These are phyloP conservation scores for Aphanomyces stellatus DNA, from an alignment of 352 stramenopile species.

Conservation along the genomic window DNA sequence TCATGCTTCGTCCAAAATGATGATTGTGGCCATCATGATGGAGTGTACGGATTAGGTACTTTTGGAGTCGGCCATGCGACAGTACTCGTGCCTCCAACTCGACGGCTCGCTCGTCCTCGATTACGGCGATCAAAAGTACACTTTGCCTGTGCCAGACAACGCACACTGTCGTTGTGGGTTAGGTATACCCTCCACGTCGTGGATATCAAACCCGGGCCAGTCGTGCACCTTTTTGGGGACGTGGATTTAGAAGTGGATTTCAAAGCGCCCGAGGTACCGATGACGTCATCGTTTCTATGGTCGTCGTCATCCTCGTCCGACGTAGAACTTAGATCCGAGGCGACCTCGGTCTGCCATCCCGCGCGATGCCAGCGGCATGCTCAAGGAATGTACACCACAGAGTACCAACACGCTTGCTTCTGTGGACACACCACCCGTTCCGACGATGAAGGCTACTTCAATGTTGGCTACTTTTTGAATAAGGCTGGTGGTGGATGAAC, in stretches of 20 bases:
- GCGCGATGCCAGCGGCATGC: neutral
- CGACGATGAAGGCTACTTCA: no score
- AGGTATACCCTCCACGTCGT: constrained; percentile 39
- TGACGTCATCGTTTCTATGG: neutral
- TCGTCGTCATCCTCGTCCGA: neutral
- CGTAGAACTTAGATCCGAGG: neutral
- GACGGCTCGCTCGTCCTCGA: constrained; percentile 46
- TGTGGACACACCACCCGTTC: no score
- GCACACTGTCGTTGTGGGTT: no score
- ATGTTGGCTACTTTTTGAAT: no score
- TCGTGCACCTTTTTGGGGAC: constrained; percentile 48
- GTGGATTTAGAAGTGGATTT: constrained; percentile 62
- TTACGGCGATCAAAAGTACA: constrained; percentile 28
- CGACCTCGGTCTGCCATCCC: constrained; percentile 19
- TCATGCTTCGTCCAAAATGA: no score
- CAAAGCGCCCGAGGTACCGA: constrained; percentile 27
- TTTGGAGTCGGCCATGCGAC: constrained; percentile 46
- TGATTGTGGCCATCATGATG: no score
- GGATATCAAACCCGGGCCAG: constrained; percentile 38
- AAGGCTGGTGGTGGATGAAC: constrained; percentile 1
- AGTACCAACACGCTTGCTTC: no score
- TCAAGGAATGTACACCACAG: neutral
- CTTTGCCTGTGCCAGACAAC: neutral
- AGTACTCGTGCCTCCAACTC: constrained; percentile 46
- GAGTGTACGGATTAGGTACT: no score